Percentiles rank a stretch among this genome's conserved stretches.
Evolutionary conservation across 306 rosid genomes (phyloP).

Genomic region (Vigna unguiculata): DNA sequence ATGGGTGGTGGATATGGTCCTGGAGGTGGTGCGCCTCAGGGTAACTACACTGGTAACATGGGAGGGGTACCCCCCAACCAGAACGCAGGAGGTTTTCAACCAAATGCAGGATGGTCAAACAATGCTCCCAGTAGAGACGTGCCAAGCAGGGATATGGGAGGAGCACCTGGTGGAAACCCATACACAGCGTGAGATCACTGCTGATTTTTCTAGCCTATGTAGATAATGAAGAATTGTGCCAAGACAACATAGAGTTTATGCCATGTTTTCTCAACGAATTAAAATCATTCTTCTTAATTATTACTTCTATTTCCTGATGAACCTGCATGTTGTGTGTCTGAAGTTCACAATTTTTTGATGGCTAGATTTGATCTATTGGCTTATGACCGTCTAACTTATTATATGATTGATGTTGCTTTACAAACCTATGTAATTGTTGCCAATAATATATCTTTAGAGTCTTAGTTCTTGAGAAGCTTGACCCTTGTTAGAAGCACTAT

Average conservation of each 20-base stretch:
- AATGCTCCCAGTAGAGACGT: conserved; percentile 52
- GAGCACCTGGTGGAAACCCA: conserved; percentile 51
- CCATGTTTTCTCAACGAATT: conserved; percentile 35
- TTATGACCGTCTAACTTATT: not conserved
- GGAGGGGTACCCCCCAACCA: conserved; percentile 54
- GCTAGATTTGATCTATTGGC: conserved; percentile 7
- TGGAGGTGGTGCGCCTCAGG: conserved; percentile 36
- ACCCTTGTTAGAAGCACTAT: too few species aligned
- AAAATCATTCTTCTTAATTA: conserved; percentile 28
- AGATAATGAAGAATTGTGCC: conserved; percentile 46
- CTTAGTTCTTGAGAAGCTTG: not conserved
- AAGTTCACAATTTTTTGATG: conserved; percentile 31
- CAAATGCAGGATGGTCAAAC: conserved; percentile 61
- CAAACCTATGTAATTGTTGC: not conserved
- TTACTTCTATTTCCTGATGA: conserved; percentile 31
- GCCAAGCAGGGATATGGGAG: conserved; percentile 49
- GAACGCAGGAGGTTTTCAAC: conserved; percentile 51
- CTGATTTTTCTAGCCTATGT: conserved; percentile 56
- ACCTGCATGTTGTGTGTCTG: conserved; percentile 23
- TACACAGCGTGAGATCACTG: conserved; percentile 33
- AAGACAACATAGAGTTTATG: conserved; percentile 31
- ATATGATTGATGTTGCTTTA: conserved; percentile 25
- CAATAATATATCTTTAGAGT: not conserved
- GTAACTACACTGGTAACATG: conserved; percentile 36
- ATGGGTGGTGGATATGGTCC: conserved; percentile 38